These are phyloP conservation scores for Arthrobotrys pseudoclavata DNA, from an alignment of 2,329 filamentous ascomycete species.

Conservation along the genomic window DNA sequence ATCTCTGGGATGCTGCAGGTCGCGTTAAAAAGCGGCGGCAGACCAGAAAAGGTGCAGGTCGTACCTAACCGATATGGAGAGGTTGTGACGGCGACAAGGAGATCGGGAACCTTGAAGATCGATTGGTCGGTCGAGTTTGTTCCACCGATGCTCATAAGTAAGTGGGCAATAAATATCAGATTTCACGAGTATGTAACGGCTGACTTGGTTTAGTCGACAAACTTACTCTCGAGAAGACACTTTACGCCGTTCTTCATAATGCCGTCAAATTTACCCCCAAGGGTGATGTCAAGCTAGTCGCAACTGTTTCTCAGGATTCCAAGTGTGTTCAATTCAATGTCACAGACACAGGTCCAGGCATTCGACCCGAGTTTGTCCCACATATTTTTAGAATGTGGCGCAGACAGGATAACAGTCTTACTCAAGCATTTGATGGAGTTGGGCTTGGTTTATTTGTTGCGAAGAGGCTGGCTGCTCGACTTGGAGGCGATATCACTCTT, in stretches of 20 bases:
- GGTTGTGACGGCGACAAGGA: constrained; percentile 54
- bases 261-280: constrained; percentile 79
- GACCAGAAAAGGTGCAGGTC: constrained; percentile 56
- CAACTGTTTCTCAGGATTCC: constrained; percentile 62
- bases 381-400: constrained; percentile 79
- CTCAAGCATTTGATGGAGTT: constrained; percentile 76
- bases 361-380: constrained; percentile 75
- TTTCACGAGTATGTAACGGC: constrained; percentile 13
- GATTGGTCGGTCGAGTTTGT: constrained; percentile 68
- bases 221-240: constrained; percentile 67
- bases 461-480: constrained; percentile 77
- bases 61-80: constrained; percentile 46
- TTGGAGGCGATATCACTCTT: constrained; percentile 77
- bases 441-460: constrained; percentile 79
- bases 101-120: constrained; percentile 52
- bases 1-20: constrained; percentile 59
- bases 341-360: constrained; percentile 77
- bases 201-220: constrained; percentile 58
- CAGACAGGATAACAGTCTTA: constrained; percentile 77
- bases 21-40: constrained; percentile 57
- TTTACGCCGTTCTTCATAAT: constrained; percentile 73
- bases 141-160: constrained; percentile 70
- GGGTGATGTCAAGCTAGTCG: constrained; percentile 73
- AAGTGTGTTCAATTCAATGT: constrained; percentile 67
- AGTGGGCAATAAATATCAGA: constrained; percentile 53